Percentiles rank a stretch among this genome's conserved stretches.
Conservation (phyloP, 2,329 filamentous ascomycete species). For the Colletotrichum tabaci region DNA sequence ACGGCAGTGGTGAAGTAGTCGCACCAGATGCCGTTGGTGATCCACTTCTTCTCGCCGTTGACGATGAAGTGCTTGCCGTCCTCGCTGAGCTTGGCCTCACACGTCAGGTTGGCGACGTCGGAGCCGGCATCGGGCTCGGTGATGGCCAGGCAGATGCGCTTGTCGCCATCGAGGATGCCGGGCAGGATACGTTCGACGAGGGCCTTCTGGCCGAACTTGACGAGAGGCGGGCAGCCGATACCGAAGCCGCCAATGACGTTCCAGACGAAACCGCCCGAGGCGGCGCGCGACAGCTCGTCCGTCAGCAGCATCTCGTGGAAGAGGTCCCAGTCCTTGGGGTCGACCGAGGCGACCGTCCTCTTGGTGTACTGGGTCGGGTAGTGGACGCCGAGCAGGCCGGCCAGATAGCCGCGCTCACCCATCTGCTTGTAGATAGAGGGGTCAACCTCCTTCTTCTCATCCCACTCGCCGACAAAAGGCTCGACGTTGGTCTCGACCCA, state of each 20-base stretch:
- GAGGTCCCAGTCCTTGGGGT: conserved; percentile 93
- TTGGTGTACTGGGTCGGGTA: conserved; percentile 84
- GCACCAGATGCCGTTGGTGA: conserved; percentile 96
- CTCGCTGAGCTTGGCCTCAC: conserved; percentile 93
- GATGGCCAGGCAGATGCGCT: conserved; percentile 97
- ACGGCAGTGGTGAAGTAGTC: conserved; percentile 99
- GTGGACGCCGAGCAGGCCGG: conserved; percentile 88
- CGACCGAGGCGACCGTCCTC: conserved; percentile 81
- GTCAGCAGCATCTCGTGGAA: conserved; percentile 98
- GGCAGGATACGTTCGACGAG: conserved; percentile 91
- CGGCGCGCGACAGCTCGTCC: conserved; percentile 91
- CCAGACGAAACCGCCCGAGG: conserved; percentile 95
- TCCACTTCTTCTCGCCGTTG: conserved; percentile 99
- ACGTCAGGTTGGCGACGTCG: conserved; percentile 95
- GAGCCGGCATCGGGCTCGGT: conserved; percentile 96
- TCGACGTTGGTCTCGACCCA: conserved; percentile 94
- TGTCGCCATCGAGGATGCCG: conserved; percentile 90
- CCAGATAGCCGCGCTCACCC: conserved; percentile 92
- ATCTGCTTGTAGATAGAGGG: conserved; percentile 94
- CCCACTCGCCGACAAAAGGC: conserved; percentile 95
- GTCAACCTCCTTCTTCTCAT: conserved; percentile 93
- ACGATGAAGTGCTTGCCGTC: conserved; percentile 99
- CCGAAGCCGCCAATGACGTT: conserved; percentile 97
- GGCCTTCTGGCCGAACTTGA: conserved; percentile 91
- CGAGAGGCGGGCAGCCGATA: conserved; percentile 91